These are phyloP conservation scores for Conoideocrella luteorostrata DNA, from an alignment of 2,329 filamentous ascomycete genomes.

Conservation along the genomic window DNA sequence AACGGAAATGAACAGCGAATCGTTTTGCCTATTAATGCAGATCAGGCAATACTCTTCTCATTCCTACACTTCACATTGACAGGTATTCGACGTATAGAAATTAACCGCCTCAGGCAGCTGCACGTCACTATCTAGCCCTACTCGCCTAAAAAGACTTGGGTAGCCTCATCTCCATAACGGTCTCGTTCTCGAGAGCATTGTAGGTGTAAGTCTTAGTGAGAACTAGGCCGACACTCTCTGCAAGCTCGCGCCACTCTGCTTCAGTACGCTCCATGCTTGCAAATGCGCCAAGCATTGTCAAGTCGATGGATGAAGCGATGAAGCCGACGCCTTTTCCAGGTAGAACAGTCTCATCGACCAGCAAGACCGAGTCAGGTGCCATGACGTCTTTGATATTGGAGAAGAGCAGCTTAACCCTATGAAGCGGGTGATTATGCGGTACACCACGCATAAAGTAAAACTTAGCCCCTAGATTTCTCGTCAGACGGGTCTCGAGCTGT, in stretches of 20 bases:
- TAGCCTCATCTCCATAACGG: neutral
- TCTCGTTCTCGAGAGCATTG: neutral
- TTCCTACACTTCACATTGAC: too few species aligned
- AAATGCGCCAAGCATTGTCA: slow-evolving; percentile 15
- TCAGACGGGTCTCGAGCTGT: too few species aligned
- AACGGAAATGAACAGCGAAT: too few species aligned
- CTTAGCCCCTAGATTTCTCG: slow-evolving; percentile 6
- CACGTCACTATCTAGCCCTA: too few species aligned
- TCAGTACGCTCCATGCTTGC: slow-evolving; percentile 14
- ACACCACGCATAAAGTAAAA: slow-evolving; percentile 14
- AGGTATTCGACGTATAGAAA: too few species aligned
- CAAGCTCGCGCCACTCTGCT: slow-evolving; percentile 10
- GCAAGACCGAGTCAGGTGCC: slow-evolving; percentile 11
- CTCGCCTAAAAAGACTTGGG: too few species aligned
- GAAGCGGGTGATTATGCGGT: slow-evolving; percentile 13
- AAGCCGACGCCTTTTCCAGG: slow-evolving; percentile 6
- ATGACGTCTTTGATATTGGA: slow-evolving; percentile 12
- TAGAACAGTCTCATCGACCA: slow-evolving; percentile 14
- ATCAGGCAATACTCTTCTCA: too few species aligned
- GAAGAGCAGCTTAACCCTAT: slow-evolving; percentile 12
- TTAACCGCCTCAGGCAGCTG: too few species aligned
- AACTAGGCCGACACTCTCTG: slow-evolving; percentile 5
- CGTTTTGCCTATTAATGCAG: too few species aligned
- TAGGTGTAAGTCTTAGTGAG: neutral
- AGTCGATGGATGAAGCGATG: slow-evolving; percentile 10